Base-by-base conservation (phyloP, 345 rosid species). In the Triadica sebifera region DNA sequence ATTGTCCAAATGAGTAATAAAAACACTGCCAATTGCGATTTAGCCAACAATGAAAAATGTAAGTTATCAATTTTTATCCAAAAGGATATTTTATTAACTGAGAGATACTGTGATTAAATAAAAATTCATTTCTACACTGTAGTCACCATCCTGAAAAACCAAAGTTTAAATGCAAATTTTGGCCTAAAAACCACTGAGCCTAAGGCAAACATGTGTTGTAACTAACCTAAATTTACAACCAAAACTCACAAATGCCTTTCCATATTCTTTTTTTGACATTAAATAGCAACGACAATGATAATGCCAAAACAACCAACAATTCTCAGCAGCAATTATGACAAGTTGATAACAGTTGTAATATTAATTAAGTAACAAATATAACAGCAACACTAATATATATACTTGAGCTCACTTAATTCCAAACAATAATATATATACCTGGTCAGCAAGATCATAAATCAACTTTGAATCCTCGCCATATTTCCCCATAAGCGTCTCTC, bases 401-500 rank as follows among this genome's bases (percentile, higher is more conserved):
- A 12, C 63, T 16, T 19, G 46, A 76, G 16, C n/a, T 39, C 38
- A 52, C 38, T 9, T 58, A 13, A 47, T 25, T 65, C 22, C 72
- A 37, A 15, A 72, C 53, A 20, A 52, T 8, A 46, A 55, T 75
- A n/a, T 46, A 72, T 66, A 75, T 79, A 95, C 99, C 97, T 95
- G 97, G 77, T 93, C 99, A 61, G 94, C 99, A 66, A 95, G 91
- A 86, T 95, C 96, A 66, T 89, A 91, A 67, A 95, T 83, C 89
- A 95, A 82, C 81, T 93, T 95, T 8, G 99, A 90, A 75, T 95
- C 99, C 84, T 95, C 99, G 65, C 98, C 97, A 19, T 91, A 93
- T 76, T 95, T 93, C 38, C 97, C 99, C 85, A 82, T 90, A 51
- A 93, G 86, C 41, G 99, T 95, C 88, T 95, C 98, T 83, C 91